Evolutionary conservation across 2,329 filamentous ascomycete species (phyloP).

Genomic region (Stagonosporopsis tanaceti): DNA sequence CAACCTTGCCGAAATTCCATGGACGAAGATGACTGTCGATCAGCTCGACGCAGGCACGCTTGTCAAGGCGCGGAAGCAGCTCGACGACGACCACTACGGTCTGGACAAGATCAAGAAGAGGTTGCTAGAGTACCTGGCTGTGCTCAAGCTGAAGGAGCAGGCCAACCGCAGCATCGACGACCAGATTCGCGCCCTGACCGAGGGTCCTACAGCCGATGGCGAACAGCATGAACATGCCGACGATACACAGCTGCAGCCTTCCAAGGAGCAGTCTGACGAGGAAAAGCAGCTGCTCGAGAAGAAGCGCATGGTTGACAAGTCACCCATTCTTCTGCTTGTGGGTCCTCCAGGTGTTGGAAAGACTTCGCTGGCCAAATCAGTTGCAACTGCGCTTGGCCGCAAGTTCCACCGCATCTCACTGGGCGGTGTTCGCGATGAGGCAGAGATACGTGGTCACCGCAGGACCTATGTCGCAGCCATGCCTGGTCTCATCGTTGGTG

Average conservation of each 20-base stretch:
- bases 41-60: constrained; percentile 83
- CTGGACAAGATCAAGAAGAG: constrained; percentile 97
- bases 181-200: constrained; percentile 69
- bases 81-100: constrained; percentile 96
- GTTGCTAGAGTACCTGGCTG: constrained; percentile 91
- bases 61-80: constrained; percentile 80
- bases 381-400: constrained; percentile 88
- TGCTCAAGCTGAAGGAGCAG: constrained; percentile 92
- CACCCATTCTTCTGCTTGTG: constrained; percentile 90
- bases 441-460: constrained; percentile 93
- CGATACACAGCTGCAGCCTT: constrained; percentile 52
- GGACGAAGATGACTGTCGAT: constrained; percentile 85
- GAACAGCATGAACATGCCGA: constrained; percentile 51
- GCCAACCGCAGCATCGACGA: constrained; percentile 84
- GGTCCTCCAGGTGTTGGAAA: constrained; percentile 96
- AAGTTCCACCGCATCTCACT: constrained; percentile 98
- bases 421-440: constrained; percentile 93
- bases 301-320: constrained; percentile 91
- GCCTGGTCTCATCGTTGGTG: constrained; percentile 93
- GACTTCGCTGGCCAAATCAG: constrained; percentile 91
- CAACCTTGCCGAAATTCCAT: constrained; percentile 92
- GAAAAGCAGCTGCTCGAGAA: constrained; percentile 79
- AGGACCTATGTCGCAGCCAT: constrained; percentile 98
- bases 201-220: constrained; percentile 48
- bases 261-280: constrained; percentile 48